A percentile compares a stretch with the other conserved stretches of the same genome.
Conservation (phyloP, 257 asterid species). For the Petunia secreta region DNA sequence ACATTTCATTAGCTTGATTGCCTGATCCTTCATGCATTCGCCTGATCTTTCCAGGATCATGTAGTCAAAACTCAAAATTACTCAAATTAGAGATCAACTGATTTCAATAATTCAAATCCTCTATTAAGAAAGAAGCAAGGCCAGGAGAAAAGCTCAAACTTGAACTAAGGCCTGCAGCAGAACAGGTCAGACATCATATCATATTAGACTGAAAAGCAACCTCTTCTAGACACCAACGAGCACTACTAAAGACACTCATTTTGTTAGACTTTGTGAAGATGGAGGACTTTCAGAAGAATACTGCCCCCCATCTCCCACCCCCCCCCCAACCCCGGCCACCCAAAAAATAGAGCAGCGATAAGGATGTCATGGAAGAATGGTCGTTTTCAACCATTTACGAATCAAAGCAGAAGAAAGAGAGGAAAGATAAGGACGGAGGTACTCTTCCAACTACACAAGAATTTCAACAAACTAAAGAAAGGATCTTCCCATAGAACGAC, state of each 20-base stretch:
- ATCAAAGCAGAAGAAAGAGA: slow-evolving; percentile 5
- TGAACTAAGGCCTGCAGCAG: background rate
- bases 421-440: background rate
- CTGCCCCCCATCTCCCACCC: too few species aligned
- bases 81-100: slow-evolving; percentile 19
- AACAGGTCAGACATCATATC: slow-evolving; percentile 8
- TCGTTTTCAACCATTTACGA: background rate
- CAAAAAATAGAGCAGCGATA: background rate
- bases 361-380: slow-evolving; percentile 22
- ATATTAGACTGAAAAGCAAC: slow-evolving; percentile 5
- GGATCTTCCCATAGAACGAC: background rate
- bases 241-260: background rate
- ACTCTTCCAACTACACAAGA: slow-evolving; percentile 10
- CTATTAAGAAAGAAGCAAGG: slow-evolving; percentile 3
- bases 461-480: slow-evolving; percentile 5
- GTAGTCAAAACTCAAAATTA: background rate
- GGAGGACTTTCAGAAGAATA: slow-evolving; percentile 9
- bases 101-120: background rate
- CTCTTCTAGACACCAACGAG: slow-evolving; percentile 7
- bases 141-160: slow-evolving; percentile 10
- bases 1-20: slow-evolving; percentile 36
- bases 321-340: background rate
- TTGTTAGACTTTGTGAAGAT: slow-evolving; percentile 18
- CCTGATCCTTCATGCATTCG: background rate
- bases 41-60: background rate